phyloP scores from a whole-genome alignment of 1,139 yeast genomes.

The Lodderomyces oxycetoniae region DNA sequence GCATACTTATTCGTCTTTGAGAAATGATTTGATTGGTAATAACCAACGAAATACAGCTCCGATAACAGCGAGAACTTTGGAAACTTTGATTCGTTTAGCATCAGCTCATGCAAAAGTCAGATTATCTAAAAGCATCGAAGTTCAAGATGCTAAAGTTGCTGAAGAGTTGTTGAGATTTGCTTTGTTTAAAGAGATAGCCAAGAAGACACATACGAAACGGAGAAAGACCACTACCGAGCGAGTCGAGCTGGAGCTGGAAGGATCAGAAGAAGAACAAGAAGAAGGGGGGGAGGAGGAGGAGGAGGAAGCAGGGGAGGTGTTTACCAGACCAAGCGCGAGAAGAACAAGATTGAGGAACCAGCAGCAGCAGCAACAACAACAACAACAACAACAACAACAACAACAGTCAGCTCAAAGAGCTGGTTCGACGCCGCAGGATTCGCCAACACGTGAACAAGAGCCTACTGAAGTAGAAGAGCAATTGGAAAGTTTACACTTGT shows the following conservation, averaged over 20 bases:
- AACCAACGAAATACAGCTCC: conserved; percentile 87
- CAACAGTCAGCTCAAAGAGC: background rate
- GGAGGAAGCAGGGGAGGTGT: conserved; percentile 17
- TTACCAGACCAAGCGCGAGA: conserved; percentile 19
- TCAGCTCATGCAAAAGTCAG: conserved; percentile 97
- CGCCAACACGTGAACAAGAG: conserved; percentile 8
- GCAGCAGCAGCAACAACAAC: conserved; percentile 13
- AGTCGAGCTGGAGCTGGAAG: conserved; percentile 20
- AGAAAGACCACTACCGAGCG: conserved; percentile 19
- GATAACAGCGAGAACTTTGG: conserved; percentile 95
- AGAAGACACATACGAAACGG: conserved; percentile 33
- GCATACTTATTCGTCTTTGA: conserved; percentile 68
- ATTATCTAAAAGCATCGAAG: conserved; percentile 68
- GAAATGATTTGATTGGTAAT: conserved; percentile 73
- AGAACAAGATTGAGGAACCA: conserved; percentile 17
- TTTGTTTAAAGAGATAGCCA: conserved; percentile 69
- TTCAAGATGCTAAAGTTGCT: conserved; percentile 81
- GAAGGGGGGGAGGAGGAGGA: conserved; percentile 21
- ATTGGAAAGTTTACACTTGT: conserved; percentile 21
- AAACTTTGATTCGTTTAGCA: conserved; percentile 89
- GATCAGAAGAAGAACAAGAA: conserved; percentile 20
- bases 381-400: conserved; percentile 14
- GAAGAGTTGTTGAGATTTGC: conserved; percentile 83
- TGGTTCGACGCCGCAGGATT: conserved; percentile 8
- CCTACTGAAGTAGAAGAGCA: conserved; percentile 15